phyloP scores from a whole-genome alignment of 805 yeast species.

The Metahyphopichia silvanorum region DNA sequence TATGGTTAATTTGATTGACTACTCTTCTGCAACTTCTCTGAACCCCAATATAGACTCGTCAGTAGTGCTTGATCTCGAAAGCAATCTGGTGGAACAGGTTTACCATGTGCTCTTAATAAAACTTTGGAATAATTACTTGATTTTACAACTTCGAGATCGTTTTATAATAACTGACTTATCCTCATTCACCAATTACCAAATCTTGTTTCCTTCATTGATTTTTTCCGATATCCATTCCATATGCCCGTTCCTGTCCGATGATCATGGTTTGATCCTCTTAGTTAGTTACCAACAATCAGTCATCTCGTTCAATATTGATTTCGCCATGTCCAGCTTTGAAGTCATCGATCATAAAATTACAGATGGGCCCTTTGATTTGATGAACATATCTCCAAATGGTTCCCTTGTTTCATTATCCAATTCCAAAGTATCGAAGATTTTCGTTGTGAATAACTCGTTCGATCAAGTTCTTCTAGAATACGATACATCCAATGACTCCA shows the following conservation, averaged over 20 bases:
- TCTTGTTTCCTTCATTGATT: constrained; percentile 24
- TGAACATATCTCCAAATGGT: constrained; percentile 52
- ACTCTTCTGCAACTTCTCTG: no score
- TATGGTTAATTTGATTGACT: constrained; percentile 7
- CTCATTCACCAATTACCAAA: constrained; percentile 34
- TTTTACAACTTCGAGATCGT: constrained; percentile 37
- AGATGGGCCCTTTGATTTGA: constrained; percentile 46
- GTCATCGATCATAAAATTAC: constrained; percentile 36
- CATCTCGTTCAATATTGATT: constrained; percentile 20
- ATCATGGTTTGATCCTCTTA: constrained; percentile 15
- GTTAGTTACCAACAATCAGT: constrained; percentile 27
- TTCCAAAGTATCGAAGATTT: constrained; percentile 36
- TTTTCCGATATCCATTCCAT: constrained; percentile 20
- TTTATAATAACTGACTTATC: constrained; percentile 35
- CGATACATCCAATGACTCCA: constrained; percentile 36
- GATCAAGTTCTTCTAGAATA: constrained; percentile 42
- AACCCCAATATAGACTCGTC: not conserved
- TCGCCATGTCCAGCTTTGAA: constrained; percentile 18
- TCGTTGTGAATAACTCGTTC: constrained; percentile 49
- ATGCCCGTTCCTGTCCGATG: constrained; percentile 7
- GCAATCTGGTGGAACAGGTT: constrained; percentile 26
- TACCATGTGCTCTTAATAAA: constrained; percentile 18
- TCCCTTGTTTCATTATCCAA: constrained; percentile 51
- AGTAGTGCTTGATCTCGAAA: constrained; percentile 25
- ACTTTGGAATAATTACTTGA: constrained; percentile 43